Conservation (phyloP, 768 basidiomycete species). For the Xerocomellus chrysenteron region DNA sequence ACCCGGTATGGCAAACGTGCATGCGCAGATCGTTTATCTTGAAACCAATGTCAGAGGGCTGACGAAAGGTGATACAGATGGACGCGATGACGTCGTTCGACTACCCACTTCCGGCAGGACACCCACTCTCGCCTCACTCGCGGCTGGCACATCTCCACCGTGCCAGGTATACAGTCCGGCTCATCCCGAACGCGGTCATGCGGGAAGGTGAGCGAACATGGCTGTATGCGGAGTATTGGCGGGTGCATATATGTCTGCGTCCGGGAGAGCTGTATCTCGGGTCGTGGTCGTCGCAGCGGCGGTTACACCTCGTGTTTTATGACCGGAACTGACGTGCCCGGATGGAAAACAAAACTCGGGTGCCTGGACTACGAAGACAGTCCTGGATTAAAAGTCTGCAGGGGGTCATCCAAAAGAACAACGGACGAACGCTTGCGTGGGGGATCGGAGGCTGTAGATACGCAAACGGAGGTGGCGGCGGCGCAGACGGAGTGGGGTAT, state of each 20-base stretch:
- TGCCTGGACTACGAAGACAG: too few species aligned
- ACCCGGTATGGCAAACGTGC: constrained; percentile 40
- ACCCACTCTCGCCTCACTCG: constrained; percentile 20
- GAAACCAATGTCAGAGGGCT: not conserved
- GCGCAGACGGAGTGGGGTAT: too few species aligned
- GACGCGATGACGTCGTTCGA: constrained; percentile 35
- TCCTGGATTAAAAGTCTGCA: too few species aligned
- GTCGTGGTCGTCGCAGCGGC: constrained; percentile 17
- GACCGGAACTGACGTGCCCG: not conserved
- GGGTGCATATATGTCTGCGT: constrained; percentile 39
- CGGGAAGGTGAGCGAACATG: not conserved
- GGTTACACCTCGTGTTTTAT: not conserved
- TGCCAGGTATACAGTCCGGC: constrained; percentile 1
- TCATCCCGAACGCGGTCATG: not conserved
- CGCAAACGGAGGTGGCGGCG: too few species aligned
- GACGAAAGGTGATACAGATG: constrained; percentile 23
- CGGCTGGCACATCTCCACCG: constrained; percentile 10
- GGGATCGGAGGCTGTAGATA: too few species aligned
- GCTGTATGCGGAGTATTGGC: constrained; percentile 14
- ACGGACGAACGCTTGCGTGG: too few species aligned
- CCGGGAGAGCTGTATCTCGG: constrained; percentile 50
- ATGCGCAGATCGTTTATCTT: constrained; percentile 1
- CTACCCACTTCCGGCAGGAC: constrained; percentile 29
- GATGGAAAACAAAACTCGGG: too few species aligned
- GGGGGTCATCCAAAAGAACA: too few species aligned